A percentile compares a stretch with the other conserved stretches of the same genome.
These are phyloP conservation scores for Cryptococcus jaspeensis DNA, from an alignment of 1,284 basidiomycete genomes.

Conservation along the genomic window DNA sequence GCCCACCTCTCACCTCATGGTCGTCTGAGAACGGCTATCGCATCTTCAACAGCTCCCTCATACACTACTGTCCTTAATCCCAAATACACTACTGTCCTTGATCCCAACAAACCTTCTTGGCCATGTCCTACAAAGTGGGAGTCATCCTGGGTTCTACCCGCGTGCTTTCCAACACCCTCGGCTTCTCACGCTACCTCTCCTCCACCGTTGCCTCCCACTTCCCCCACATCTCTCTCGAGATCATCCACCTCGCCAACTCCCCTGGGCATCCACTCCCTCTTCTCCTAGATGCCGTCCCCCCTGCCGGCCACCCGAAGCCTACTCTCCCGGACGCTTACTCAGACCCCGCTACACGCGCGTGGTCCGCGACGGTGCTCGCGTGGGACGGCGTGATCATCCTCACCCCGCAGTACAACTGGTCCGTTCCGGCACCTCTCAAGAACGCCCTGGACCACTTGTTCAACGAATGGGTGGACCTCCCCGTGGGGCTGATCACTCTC, in stretches of 20 bases:
- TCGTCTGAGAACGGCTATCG: too few species aligned
- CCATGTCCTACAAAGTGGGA: slow-evolving; percentile 12
- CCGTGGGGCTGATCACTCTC: slow-evolving; percentile 20
- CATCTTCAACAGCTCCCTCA: too few species aligned
- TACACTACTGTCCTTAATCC: too few species aligned
- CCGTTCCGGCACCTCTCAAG: slow-evolving; percentile 27
- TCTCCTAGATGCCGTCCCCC: slow-evolving; percentile 6
- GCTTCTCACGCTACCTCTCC: slow-evolving; percentile 12
- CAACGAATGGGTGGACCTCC: slow-evolving; percentile 30
- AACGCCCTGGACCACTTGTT: slow-evolving; percentile 35
- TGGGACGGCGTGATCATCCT: slow-evolving; percentile 26
- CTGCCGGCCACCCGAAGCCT: slow-evolving; percentile 8
- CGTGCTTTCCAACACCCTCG: slow-evolving; percentile 16
- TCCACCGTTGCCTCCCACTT: slow-evolving; percentile 1
- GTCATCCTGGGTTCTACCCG: slow-evolving; percentile 22
- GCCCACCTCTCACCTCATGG: too few species aligned
- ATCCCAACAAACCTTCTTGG: neutral
- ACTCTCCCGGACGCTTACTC: slow-evolving; percentile 13
- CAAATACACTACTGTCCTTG: too few species aligned
- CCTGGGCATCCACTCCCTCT: slow-evolving; percentile 23
- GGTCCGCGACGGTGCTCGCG: slow-evolving; percentile 19
- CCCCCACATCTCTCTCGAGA: slow-evolving; percentile 1
- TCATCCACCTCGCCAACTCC: slow-evolving; percentile 13
- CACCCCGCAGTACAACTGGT: slow-evolving; percentile 37
- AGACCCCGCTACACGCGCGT: slow-evolving; percentile 12